A percentile compares a stretch with the other conserved stretches of the same genome.
phyloP scores from a whole-genome alignment of 2,329 filamentous ascomycete species.

The Curvularia eragrostidis region DNA sequence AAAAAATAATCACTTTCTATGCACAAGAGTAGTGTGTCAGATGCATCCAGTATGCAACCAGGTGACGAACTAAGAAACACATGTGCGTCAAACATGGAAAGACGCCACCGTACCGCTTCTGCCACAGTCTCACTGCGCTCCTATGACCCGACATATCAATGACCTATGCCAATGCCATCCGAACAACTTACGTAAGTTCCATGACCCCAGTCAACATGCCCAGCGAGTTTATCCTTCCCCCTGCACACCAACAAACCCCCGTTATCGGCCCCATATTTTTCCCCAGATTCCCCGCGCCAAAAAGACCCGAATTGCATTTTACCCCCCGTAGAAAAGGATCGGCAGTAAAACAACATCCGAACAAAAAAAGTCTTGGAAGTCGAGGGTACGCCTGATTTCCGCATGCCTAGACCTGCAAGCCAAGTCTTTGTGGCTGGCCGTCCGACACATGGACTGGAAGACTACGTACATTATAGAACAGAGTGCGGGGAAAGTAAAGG shows the following conservation, averaged over 20 bases:
- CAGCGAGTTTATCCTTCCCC: background rate
- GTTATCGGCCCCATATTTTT: constrained; percentile 10
- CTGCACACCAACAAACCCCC: background rate
- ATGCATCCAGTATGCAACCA: background rate
- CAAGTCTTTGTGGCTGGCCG: constrained; percentile 14
- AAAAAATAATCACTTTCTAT: background rate
- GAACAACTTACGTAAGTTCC: background rate
- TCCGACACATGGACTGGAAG: background rate
- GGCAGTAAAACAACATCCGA: constrained; percentile 5
- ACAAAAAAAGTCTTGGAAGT: constrained; percentile 11
- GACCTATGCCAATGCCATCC: constrained; percentile 2
- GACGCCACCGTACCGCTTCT: background rate
- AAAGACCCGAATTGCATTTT: background rate
- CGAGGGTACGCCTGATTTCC: background rate
- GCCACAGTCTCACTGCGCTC: constrained; percentile 9
- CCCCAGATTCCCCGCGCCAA: constrained; percentile 7
- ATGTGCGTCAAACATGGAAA: background rate
- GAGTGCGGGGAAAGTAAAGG: constrained; percentile 38
- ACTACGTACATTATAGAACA: too few relatives aligned
- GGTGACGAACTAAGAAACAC: background rate
- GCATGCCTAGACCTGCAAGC: constrained; percentile 18
- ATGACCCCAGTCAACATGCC: background rate
- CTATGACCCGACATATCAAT: background rate
- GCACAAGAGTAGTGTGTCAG: background rate
- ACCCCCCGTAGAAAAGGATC: background rate